phyloP scores from a whole-genome alignment of 345 rosid species.

The Orychophragmus violaceus region DNA sequence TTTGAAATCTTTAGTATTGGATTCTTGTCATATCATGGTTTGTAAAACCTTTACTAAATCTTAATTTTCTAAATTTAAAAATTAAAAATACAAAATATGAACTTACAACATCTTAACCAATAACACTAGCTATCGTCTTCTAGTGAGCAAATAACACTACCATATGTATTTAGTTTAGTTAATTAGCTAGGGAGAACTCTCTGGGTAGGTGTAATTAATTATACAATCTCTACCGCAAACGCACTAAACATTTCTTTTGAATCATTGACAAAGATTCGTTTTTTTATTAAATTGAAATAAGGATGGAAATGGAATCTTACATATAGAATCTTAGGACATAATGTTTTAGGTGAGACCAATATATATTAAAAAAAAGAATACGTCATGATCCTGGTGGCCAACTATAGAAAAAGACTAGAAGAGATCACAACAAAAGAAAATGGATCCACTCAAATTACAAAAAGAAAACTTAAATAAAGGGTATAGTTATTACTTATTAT shows the following conservation, averaged over 20 bases:
- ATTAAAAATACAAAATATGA: no score
- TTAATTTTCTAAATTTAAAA: neutral
- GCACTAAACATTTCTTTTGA: conserved; percentile 24
- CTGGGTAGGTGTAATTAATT: conserved; percentile 4
- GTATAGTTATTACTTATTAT: no score
- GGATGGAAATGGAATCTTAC: conserved; percentile 34
- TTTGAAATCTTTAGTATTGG: no score
- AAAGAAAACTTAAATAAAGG: neutral
- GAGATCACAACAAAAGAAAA: conserved; percentile 21
- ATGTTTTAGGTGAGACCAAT: conserved; percentile 37
- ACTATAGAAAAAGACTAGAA: conserved; percentile 6
- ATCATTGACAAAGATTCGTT: conserved; percentile 22
- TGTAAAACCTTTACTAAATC: neutral
- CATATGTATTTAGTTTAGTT: neutral
- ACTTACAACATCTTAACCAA: neutral
- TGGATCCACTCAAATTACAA: conserved; percentile 9
- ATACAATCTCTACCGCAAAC: conserved; percentile 8
- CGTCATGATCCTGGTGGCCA: conserved; percentile 28
- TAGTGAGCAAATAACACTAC: no score
- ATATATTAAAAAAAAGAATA: conserved; percentile 24
- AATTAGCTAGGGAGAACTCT: neutral
- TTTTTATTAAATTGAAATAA: conserved; percentile 3
- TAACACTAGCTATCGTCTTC: neutral
- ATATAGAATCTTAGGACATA: conserved; percentile 34
- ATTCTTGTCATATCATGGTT: neutral